phyloP scores from a whole-genome alignment of 1,284 basidiomycete genomes.

The Lentinula novae-zelandiae region DNA sequence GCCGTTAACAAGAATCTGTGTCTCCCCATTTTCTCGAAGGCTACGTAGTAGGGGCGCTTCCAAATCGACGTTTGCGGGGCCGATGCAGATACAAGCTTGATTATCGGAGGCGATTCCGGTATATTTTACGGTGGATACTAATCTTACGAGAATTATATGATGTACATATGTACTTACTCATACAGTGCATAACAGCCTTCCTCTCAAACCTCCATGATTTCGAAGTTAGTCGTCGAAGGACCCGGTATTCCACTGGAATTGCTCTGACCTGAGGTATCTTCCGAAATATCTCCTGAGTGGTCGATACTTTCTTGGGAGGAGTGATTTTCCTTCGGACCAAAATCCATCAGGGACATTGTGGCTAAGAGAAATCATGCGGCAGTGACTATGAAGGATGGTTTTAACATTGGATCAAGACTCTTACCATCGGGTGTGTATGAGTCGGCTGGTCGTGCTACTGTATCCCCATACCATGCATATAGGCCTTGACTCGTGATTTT shows the following conservation, averaged over 20 bases:
- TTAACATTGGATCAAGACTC: neutral
- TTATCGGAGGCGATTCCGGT: too few species aligned
- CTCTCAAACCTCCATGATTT: neutral
- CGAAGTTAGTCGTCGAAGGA: neutral
- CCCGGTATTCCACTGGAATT: neutral
- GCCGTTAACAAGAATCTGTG: too few species aligned
- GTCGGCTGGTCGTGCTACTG: neutral
- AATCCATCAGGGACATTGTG: neutral
- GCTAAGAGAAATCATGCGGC: neutral
- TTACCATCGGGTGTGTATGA: neutral
- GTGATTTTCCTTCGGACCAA: neutral
- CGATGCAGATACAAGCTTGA: too few species aligned
- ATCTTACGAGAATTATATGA: too few species aligned
- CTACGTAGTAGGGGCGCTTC: too few species aligned
- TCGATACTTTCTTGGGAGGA: neutral
- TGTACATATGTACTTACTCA: too few species aligned
- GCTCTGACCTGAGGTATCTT: neutral
- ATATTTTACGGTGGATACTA: too few species aligned
- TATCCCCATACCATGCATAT: neutral
- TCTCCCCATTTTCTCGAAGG: too few species aligned
- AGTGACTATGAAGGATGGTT: too few species aligned
- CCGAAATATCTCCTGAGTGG: neutral
- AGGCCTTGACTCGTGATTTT: neutral
- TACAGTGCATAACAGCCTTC: too few species aligned
- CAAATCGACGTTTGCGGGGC: too few species aligned